These are phyloP conservation scores for Aspergillus bertholletiae DNA, from an alignment of 495 filamentous ascomycete species.

Conservation along the genomic window DNA sequence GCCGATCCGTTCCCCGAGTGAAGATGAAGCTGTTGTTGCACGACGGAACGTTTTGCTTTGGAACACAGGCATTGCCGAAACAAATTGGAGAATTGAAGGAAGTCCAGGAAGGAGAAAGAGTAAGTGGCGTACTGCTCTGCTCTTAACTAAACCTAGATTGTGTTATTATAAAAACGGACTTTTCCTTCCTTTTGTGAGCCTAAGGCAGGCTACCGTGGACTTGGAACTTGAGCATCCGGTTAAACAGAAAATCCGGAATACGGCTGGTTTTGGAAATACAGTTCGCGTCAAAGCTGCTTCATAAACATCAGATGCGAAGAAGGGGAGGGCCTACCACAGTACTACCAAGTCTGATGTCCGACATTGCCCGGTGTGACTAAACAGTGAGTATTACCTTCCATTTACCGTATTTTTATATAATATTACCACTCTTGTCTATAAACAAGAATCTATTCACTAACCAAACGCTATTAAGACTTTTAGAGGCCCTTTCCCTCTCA, in stretches of 20 bases:
- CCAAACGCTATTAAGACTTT: not conserved
- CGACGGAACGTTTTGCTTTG: conserved; percentile 66
- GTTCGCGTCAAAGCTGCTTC: conserved; percentile 4
- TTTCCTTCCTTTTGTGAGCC: not conserved
- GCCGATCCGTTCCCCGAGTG: conserved; percentile 61
- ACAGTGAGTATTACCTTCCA: not conserved
- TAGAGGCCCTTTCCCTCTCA: not conserved
- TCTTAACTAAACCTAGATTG: not conserved
- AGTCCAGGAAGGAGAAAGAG: not conserved
- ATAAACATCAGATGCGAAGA: not conserved
- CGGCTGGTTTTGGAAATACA: conserved; percentile 1
- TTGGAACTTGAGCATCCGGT: conserved; percentile 1
- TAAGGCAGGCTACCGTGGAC: not conserved
- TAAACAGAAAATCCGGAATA: conserved; percentile 14
- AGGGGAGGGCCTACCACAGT: no score
- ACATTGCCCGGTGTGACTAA: no score
- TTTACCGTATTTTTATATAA: not conserved
- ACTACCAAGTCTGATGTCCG: no score
- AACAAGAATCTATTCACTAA: no score
- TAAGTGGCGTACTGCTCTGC: not conserved
- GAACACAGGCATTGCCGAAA: conserved; percentile 66
- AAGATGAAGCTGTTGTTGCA: conserved; percentile 40
- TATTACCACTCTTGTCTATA: no score
- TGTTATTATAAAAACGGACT: not conserved
- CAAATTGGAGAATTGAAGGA: not conserved